Percentiles rank a stretch among this genome's conserved stretches.
Conservation (phyloP, 1,139 yeast species). For the Kurtzmaniella quercitrusa region DNA sequence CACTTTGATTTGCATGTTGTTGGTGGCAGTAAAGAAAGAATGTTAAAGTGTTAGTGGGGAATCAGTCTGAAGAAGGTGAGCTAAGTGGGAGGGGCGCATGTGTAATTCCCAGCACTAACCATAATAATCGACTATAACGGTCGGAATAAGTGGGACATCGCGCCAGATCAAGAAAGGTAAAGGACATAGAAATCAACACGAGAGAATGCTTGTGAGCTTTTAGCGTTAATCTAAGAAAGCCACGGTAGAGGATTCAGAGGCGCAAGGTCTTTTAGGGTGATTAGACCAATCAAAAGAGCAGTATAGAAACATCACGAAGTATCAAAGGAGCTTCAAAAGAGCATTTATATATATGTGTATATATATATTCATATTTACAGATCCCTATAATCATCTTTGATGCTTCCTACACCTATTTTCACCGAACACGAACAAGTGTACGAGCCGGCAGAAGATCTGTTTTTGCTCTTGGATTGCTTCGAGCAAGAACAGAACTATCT, state of each 20-base stretch:
- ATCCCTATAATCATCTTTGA: too few species aligned
- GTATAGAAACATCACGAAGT: too few species aligned
- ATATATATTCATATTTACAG: too few species aligned
- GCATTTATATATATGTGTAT: too few species aligned
- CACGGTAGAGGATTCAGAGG: too few species aligned
- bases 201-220: too few species aligned
- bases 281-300: too few species aligned
- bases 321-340: too few species aligned
- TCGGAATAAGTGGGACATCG: background rate
- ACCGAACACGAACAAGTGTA: slow-evolving; percentile 54
- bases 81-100: background rate
- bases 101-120: background rate
- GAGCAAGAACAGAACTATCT: slow-evolving; percentile 51
- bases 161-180: background rate
- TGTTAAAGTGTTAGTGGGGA: background rate
- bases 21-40: background rate
- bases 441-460: slow-evolving; percentile 93
- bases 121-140: background rate
- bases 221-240: too few species aligned
- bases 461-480: slow-evolving; percentile 71
- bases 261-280: too few species aligned
- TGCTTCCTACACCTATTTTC: slow-evolving; percentile 42
- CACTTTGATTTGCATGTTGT: slow-evolving; percentile 59
- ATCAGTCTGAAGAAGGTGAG: background rate
- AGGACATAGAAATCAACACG: too few species aligned